phyloP scores from a whole-genome alignment of 306 rosid species.

The Hippophae rhamnoides region DNA sequence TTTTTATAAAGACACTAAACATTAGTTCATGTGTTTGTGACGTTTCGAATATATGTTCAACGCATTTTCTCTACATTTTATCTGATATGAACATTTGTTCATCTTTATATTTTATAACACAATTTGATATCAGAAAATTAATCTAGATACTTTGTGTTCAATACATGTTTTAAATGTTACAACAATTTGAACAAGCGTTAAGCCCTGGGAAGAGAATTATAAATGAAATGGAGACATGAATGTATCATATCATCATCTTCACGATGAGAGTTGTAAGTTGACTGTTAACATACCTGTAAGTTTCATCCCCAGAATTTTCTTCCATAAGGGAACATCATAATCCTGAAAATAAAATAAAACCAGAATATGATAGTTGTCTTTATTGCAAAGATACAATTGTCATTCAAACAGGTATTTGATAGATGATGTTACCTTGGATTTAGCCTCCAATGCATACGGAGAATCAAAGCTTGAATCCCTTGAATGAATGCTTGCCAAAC shows the following conservation, averaged over 20 bases:
- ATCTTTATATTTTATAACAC: too few relatives aligned
- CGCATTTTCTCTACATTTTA: too few relatives aligned
- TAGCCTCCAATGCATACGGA: slow-evolving; percentile 82
- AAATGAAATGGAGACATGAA: too few relatives aligned
- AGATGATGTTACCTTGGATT: slow-evolving; percentile 44
- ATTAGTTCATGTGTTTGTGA: too few relatives aligned
- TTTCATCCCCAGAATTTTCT: slow-evolving; percentile 80
- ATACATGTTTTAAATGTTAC: too few relatives aligned
- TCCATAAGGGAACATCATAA: slow-evolving; percentile 73
- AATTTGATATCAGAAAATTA: too few relatives aligned
- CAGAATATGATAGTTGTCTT: neutral
- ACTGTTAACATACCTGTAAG: slow-evolving; percentile 48
- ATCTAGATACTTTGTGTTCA: too few relatives aligned
- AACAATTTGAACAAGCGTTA: too few relatives aligned
- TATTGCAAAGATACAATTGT: neutral
- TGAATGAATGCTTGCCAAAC: slow-evolving; percentile 73
- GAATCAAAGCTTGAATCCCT: slow-evolving; percentile 69
- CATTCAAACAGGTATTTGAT: neutral
- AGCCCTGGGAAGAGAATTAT: too few relatives aligned
- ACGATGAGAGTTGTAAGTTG: neutral
- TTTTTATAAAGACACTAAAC: too few relatives aligned
- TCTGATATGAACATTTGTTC: too few relatives aligned
- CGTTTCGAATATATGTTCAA: too few relatives aligned
- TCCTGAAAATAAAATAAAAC: slow-evolving; percentile 43
- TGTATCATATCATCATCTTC: neutral